Conservation (phyloP, 2,329 filamentous ascomycete species). For the Paracoccidioides lutzii region DNA sequence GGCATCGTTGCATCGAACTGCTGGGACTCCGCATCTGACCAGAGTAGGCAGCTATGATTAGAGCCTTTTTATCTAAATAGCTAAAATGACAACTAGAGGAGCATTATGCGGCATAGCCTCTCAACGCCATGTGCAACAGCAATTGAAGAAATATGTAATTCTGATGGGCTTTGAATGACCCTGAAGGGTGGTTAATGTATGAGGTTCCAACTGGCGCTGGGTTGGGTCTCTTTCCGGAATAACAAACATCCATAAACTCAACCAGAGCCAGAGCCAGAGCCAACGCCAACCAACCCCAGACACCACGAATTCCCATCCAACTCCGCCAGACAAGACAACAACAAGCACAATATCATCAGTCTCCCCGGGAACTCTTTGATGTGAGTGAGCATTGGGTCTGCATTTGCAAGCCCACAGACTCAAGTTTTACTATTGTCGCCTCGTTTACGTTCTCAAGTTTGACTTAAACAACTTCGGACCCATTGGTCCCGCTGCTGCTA, state of each 20-base stretch:
- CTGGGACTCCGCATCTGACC: too few relatives aligned
- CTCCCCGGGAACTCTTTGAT: neutral
- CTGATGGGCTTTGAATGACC: too few relatives aligned
- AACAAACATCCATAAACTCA: neutral
- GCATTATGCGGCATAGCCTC: too few relatives aligned
- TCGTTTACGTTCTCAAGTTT: neutral
- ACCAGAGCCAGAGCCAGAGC: too few relatives aligned
- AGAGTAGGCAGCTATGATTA: too few relatives aligned
- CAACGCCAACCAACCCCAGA: neutral
- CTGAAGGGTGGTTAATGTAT: neutral
- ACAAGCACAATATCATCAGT: neutral
- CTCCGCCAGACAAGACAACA: neutral
- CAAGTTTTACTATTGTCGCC: neutral
- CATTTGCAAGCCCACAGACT: neutral
- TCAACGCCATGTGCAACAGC: too few relatives aligned
- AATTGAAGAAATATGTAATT: too few relatives aligned
- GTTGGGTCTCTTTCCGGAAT: conserved; percentile 2
- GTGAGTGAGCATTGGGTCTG: neutral
- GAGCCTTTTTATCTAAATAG: too few relatives aligned
- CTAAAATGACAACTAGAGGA: too few relatives aligned
- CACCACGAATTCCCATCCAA: neutral
- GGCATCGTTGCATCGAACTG: too few relatives aligned
- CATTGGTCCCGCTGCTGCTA: conserved; percentile 17
- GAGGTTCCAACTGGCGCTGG: neutral
- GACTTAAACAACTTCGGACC: conserved; percentile 9